Evolutionary conservation across 768 basidiomycete species (phyloP), one percentile per base, ranked within the genome.

Genomic region (Pleurotus cornucopiae): DNA sequence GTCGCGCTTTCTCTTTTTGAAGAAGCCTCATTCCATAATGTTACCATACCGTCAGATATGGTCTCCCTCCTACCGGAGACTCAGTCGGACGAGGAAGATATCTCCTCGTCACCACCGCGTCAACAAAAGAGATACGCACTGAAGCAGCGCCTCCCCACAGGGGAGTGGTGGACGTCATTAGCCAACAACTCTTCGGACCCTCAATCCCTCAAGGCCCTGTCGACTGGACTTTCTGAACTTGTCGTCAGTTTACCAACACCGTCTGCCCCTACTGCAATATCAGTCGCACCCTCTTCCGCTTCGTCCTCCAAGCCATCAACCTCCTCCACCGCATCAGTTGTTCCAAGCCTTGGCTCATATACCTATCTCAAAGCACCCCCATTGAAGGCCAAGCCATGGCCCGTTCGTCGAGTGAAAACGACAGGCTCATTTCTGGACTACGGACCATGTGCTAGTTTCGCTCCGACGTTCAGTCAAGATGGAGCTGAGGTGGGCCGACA

Each of bases 161-260:
- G 85, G 39, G 85, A 87, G 57, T 91, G 84, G 74, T 94, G 89
- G 86, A 79, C 89, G 13, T 90, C 91, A 23, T 78, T 86, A 54
- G 80, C 76, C 63, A 76, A 82, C 18, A 67, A 76, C 67, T 44
- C 65, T 54, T 57, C 73, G 26, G 39, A 58, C 34, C 52, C 62
- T 55, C 71, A 76, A 53, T 69, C 71, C 5, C 61, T 84, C 54
- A 83, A 78, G 61, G 71, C 77, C 59, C 66, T 88, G 12, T 69
- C 76, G 16, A 84, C 84, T 4, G 88, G 78, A 26, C 79, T 89
- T 57, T 87, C 91, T 11, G 89, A 91, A 57, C 80, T 94, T 53
- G 88, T 88, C 18, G 81, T 84, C 48, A 74, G 92, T 63, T 72
- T 91, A 13, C 89, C 90, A 3, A 72, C 84, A 5, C 80, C 84